Conservation (phyloP, 305 asterid species). For the Solanum hybrid region DNA sequence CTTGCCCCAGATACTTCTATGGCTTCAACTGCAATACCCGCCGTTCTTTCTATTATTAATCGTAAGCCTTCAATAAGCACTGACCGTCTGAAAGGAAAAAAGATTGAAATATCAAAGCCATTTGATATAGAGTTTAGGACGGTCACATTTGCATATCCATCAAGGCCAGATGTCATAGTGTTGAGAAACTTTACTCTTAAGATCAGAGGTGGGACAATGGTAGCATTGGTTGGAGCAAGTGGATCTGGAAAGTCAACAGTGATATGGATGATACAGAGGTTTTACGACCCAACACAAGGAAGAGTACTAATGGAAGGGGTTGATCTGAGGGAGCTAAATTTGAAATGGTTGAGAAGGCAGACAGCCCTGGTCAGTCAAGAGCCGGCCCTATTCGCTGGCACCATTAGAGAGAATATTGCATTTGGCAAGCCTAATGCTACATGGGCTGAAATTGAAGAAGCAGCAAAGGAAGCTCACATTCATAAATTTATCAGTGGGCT, state of each 20-base stretch:
- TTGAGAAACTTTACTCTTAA: constrained; percentile 46
- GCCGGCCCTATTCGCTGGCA: constrained; percentile 71
- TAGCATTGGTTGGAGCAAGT: constrained; percentile 79
- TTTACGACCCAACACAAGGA: constrained; percentile 69
- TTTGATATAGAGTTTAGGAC: constrained; percentile 52
- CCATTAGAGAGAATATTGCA: constrained; percentile 64
- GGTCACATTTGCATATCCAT: constrained; percentile 62
- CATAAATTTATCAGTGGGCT: constrained; percentile 73
- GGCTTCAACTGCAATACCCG: constrained; percentile 57
- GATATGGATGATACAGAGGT: constrained; percentile 68
- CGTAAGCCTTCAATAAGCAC: constrained; percentile 47
- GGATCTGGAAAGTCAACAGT: constrained; percentile 87
- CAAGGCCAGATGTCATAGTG: constrained; percentile 46
- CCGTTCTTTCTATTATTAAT: constrained; percentile 35
- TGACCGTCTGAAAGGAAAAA: constrained; percentile 28
- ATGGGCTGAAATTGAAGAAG: constrained; percentile 73
- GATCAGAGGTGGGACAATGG: constrained; percentile 53
- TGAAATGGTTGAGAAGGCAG: constrained; percentile 67
- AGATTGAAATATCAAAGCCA: constrained; percentile 32
- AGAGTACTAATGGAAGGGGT: constrained; percentile 49
- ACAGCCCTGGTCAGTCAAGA: constrained; percentile 78
- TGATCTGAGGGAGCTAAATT: constrained; percentile 50
- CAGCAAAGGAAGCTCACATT: constrained; percentile 71
- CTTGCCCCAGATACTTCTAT: constrained; percentile 75
- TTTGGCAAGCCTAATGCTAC: constrained; percentile 60